Base-by-base conservation (phyloP, 768 basidiomycete genomes). In the Lactarius psammicola region DNA sequence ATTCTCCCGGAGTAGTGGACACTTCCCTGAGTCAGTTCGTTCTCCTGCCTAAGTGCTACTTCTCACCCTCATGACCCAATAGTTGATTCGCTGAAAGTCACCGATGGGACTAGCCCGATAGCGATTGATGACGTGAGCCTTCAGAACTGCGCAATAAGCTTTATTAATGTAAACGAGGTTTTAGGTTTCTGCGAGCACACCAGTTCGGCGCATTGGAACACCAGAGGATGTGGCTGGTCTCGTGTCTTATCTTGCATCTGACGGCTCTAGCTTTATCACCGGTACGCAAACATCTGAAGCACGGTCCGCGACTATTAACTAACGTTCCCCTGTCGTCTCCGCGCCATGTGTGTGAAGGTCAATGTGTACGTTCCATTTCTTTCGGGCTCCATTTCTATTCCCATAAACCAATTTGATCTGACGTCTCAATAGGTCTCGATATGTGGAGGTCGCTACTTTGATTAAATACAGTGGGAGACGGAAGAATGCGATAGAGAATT, bases 1-100 rank as follows among this genome's bases (percentile, higher is more conserved):
- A 72, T 34, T 67, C 72, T 11, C 72, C 72, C 1, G 70, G 72
- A 2, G 7, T 62, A 40, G 56, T 68, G 18, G 64, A 67, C 20
- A 72, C 72, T 13, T 17, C 11, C 18, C 67, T 72, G 71, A 10
- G 72, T 71, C 30, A 34, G 71, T 49, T 3, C 23, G 23, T 31
- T 11, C 5, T 40, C 40, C 15, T 10, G 10, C 28, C 2, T 59
- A 11, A 38, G 31, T 23, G 15, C n/a, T 33, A 55, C 33, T 53
- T 18, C 33, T 26, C 15, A 26, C 26, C 36, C 40, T 28, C n/a
- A n/a, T n/a, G n/a, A n/a, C n/a, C 34, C 40, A 17, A 23, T 23
- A 60, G 68, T 57, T 17, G 40, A 38, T 3, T 46, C 28, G 10
- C 1, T 66, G 4, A 34, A 36, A 7, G 13, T 26, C 20, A 5